These are phyloP conservation scores for Sugiyamaella marilandica DNA, from an alignment of 805 yeast species.

Conservation along the genomic window DNA sequence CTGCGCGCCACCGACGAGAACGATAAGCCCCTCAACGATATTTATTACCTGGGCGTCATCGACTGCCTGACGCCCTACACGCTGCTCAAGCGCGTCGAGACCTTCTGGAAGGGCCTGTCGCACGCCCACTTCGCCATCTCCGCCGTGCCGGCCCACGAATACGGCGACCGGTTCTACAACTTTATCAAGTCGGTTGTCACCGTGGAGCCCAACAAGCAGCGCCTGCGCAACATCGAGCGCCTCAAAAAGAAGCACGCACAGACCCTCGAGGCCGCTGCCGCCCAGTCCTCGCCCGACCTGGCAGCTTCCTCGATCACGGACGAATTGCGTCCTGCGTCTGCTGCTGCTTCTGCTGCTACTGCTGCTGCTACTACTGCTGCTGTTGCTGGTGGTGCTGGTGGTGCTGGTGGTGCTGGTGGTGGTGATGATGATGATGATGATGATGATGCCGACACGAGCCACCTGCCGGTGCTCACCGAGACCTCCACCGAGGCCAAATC, in stretches of 20 bases:
- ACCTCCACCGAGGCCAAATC: constrained; percentile 13
- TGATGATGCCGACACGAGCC: neutral
- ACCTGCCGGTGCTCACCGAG: constrained; percentile 15
- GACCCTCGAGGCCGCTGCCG: neutral
- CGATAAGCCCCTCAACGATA: constrained; percentile 55
- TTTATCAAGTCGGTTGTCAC: constrained; percentile 45
- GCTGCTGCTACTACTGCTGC: neutral
- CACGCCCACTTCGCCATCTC: constrained; percentile 69
- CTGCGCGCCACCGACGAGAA: constrained; percentile 63
- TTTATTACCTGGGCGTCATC: constrained; percentile 89
- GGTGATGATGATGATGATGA: too few relatives aligned
- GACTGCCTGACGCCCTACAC: constrained; percentile 73
- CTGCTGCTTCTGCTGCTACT: neutral
- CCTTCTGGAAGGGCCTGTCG: constrained; percentile 72
- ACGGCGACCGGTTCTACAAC: constrained; percentile 76
- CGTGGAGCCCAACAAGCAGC: constrained; percentile 3
- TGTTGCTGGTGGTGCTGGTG: too few relatives aligned
- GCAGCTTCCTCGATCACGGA: too few relatives aligned
- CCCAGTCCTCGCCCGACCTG: neutral
- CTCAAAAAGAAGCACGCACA: neutral
- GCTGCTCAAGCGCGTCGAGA: constrained; percentile 70
- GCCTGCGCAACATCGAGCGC: neutral
- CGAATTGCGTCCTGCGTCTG: too few relatives aligned
- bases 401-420: too few relatives aligned
- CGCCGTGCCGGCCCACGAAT: constrained; percentile 86